These are phyloP conservation scores for Pinus albicaulis DNA, from an alignment of 75 land plant genomes.

Conservation along the genomic window DNA sequence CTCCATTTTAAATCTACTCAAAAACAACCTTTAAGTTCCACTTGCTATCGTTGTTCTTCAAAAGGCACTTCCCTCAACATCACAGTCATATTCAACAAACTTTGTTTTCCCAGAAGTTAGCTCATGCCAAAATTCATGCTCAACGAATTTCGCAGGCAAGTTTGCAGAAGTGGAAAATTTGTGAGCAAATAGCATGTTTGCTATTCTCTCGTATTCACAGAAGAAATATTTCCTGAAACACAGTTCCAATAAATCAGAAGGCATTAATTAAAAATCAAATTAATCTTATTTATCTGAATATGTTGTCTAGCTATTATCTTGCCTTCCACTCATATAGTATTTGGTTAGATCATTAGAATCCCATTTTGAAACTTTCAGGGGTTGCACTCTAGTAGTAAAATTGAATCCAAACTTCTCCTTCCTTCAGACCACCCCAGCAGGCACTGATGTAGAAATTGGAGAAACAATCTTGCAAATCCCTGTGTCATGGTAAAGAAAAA, in stretches of 20 bases:
- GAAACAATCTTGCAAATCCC: slow-evolving; percentile 92
- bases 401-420: slow-evolving; percentile 79
- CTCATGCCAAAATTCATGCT: slow-evolving; percentile 91
- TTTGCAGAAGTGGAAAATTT: slow-evolving; percentile 73
- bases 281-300: not conserved
- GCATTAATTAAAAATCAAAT: not conserved
- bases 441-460: slow-evolving; percentile 66
- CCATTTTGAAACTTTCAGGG: slow-evolving; percentile 82
- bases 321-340: slow-evolving; percentile 81
- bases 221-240: slow-evolving; percentile 72
- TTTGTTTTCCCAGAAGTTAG: slow-evolving; percentile 68
- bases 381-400: slow-evolving; percentile 86
- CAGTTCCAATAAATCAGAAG: not conserved
- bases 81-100: slow-evolving; percentile 90
- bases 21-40: slow-evolving; percentile 85
- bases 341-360: slow-evolving; percentile 67
- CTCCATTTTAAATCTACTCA: not conserved
- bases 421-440: slow-evolving; percentile 84
- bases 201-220: slow-evolving; percentile 86
- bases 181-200: slow-evolving; percentile 79
- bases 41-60: slow-evolving; percentile 71
- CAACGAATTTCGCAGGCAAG: slow-evolving; percentile 70
- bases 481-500: slow-evolving; percentile 15
- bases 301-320: not conserved
- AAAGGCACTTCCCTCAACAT: slow-evolving; percentile 97